Evolutionary conservation across 139 green algal species (phyloP).

Genomic region (Haematococcus lacustris): DNA sequence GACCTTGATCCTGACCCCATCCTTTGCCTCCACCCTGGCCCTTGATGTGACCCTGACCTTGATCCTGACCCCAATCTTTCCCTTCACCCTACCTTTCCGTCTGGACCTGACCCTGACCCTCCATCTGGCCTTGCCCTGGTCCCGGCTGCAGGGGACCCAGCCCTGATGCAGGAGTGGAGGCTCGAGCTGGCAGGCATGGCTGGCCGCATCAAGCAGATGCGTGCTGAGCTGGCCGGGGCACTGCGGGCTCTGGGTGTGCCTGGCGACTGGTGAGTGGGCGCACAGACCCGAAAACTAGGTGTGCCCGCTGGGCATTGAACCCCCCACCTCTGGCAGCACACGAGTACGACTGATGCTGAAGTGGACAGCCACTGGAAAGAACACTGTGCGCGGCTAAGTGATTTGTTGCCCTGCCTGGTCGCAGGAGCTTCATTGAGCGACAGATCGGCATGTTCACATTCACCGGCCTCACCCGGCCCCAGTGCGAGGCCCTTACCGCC

Average conservation of each 20-base stretch:
- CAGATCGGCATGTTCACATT: slow-evolving; percentile 91
- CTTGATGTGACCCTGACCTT: too few species aligned
- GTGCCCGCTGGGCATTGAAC: too few species aligned
- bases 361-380: too few species aligned
- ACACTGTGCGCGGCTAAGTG: too few species aligned
- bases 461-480: slow-evolving; percentile 17
- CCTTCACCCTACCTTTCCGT: too few species aligned
- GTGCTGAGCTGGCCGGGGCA: slow-evolving; percentile 44
- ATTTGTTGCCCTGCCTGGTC: not conserved
- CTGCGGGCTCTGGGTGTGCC: not conserved
- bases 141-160: slow-evolving; percentile 8
- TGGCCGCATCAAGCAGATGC: slow-evolving; percentile 84
- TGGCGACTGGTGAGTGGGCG: not conserved
- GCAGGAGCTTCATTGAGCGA: slow-evolving; percentile 48
- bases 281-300: too few species aligned
- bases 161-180: slow-evolving; percentile 29
- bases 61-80: too few species aligned
- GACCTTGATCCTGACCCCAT: too few species aligned
- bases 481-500: slow-evolving; percentile 36
- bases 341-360: too few species aligned
- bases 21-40: too few species aligned
- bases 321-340: too few species aligned
- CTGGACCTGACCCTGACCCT: too few species aligned
- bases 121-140: not conserved
- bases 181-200: slow-evolving; percentile 79